Evolutionary conservation across 73 alveolate genomes (phyloP).

Genomic region (Paramecium tetraurelia): DNA sequence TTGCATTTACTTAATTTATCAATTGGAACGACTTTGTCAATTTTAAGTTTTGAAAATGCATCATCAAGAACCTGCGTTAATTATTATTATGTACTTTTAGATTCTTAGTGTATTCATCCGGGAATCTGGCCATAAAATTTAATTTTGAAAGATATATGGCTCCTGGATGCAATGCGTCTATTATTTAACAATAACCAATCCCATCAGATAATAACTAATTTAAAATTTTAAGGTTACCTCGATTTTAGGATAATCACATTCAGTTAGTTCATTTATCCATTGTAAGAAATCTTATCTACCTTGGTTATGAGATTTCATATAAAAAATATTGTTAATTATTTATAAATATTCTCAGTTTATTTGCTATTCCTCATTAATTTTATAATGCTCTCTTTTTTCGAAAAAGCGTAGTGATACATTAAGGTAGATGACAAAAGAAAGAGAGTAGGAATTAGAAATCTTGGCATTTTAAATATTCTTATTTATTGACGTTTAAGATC

Average conservation of each 20-base stretch:
- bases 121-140: conserved; percentile 33
- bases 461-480: background rate
- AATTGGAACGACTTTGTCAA: conserved; percentile 46
- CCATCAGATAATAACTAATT: conserved; percentile 38
- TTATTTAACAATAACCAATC: conserved; percentile 44
- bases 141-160: background rate
- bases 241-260: conserved; percentile 40
- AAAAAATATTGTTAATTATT: background rate
- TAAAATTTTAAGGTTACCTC: background rate
- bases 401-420: background rate
- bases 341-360: background rate
- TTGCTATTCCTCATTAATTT: background rate
- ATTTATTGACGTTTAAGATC: background rate
- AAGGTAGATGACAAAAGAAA: background rate
- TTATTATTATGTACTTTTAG: background rate
- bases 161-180: conserved; percentile 40
- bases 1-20: conserved; percentile 33
- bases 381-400: background rate
- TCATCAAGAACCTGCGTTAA: background rate
- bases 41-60: conserved; percentile 38
- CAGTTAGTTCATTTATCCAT: conserved; percentile 48
- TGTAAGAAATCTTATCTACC: conserved; percentile 26
- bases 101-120: conserved; percentile 32
- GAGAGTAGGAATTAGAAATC: background rate
- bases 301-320: conserved; percentile 2